phyloP scores from a whole-genome alignment of 2,329 filamentous ascomycete species.

The Neobulgaria alba region DNA sequence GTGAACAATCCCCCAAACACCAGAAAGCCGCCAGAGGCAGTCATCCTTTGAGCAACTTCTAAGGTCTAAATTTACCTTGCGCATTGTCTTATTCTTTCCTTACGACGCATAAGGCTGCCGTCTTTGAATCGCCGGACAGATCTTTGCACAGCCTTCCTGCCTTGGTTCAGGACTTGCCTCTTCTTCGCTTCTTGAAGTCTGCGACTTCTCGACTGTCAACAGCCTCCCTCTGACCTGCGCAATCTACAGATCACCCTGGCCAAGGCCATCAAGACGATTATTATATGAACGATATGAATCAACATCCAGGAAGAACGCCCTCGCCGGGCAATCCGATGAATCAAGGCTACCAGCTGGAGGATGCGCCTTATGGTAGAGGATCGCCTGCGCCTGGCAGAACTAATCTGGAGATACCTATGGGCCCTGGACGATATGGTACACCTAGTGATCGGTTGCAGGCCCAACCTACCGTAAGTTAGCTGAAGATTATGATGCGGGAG shows the following conservation, averaged over 20 bases:
- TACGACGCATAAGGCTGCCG: conserved; percentile 14
- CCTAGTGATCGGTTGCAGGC: conserved; percentile 70
- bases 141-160: conserved; percentile 14
- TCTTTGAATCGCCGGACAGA: conserved; percentile 1
- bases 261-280: conserved; percentile 45
- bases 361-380: conserved; percentile 34
- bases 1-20: conserved; percentile 2
- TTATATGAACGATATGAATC: conserved; percentile 48
- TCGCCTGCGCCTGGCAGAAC: conserved; percentile 28
- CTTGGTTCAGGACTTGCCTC: conserved; percentile 18
- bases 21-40: no score
- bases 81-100: conserved; percentile 1
- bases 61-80: conserved; percentile 1
- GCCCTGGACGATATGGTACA: conserved; percentile 43
- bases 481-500: neutral
- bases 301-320: conserved; percentile 52
- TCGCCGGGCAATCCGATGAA: conserved; percentile 68
- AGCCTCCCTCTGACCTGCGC: conserved; percentile 17
- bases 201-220: conserved; percentile 10
- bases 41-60: neutral
- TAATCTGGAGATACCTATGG: conserved; percentile 63
- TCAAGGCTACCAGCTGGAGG: conserved; percentile 74
- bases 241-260: conserved; percentile 20
- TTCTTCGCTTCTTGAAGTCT: conserved; percentile 9
- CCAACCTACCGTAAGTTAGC: conserved; percentile 68